A percentile compares a stretch with the other conserved stretches of the same genome.
phyloP scores from a whole-genome alignment of 2,329 filamentous ascomycete species.

The Whalleya microplaca region DNA sequence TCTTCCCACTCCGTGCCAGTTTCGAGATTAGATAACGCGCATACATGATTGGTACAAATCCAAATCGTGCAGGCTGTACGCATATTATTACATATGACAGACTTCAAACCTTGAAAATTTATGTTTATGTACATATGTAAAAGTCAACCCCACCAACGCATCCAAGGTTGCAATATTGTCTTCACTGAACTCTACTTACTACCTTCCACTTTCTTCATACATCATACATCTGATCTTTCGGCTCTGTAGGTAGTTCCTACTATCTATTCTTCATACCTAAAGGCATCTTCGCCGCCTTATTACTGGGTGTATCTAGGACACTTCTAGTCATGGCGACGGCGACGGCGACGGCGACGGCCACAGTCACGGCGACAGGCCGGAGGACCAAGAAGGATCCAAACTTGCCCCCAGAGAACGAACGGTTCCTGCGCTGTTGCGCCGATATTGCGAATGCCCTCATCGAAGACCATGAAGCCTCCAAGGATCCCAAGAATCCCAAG shows the following conservation, averaged over 20 bases:
- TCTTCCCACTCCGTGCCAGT: neutral
- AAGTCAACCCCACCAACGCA: neutral
- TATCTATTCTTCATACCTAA: too few species aligned
- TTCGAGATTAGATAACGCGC: neutral
- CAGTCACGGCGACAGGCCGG: conserved; percentile 67
- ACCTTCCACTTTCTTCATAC: too few species aligned
- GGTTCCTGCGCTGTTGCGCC: conserved; percentile 90
- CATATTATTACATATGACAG: too few species aligned
- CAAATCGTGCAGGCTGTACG: too few species aligned
- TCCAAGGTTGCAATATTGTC: neutral
- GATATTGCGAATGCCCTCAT: conserved; percentile 94
- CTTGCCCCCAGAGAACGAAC: conserved; percentile 89
- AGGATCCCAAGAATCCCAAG: conserved; percentile 71
- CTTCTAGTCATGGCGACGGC: conserved; percentile 60
- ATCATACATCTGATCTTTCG: too few species aligned
- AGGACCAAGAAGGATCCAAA: conserved; percentile 66
- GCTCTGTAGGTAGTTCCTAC: too few species aligned
- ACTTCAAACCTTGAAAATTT: too few species aligned
- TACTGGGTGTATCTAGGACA: neutral
- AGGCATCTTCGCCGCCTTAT: neutral
- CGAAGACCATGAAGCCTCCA: conserved; percentile 85
- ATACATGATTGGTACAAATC: too few species aligned
- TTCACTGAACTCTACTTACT: too few species aligned
- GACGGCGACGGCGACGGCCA: conserved; percentile 64
- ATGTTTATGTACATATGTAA: too few species aligned